phyloP scores from a whole-genome alignment of 306 rosid genomes.

The Inga leiocalycina region DNA sequence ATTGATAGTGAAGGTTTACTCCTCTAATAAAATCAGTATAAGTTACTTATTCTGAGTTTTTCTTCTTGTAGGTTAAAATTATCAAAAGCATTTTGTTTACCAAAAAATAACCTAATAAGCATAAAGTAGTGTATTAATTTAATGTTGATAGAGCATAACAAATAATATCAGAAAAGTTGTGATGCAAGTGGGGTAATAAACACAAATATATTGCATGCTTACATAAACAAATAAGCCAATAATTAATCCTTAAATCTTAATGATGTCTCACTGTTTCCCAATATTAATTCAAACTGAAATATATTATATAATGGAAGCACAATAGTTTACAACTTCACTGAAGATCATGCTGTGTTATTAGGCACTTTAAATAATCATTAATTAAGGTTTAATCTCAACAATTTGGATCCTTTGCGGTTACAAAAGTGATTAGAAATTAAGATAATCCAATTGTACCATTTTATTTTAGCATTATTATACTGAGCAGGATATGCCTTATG shows the following conservation, averaged over 20 bases:
- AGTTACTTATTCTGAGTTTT: too few species aligned
- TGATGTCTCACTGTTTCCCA: conserved; percentile 19
- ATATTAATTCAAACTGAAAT: conserved; percentile 6
- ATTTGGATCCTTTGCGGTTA: neutral
- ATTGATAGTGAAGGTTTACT: too few species aligned
- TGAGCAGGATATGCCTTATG: neutral
- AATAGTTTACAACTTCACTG: neutral
- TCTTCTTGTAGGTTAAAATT: too few species aligned
- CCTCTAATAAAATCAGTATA: too few species aligned
- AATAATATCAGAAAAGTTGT: neutral
- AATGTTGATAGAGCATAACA: neutral
- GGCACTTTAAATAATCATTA: neutral
- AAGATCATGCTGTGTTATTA: neutral
- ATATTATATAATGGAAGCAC: neutral
- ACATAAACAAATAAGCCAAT: neutral
- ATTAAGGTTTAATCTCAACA: neutral
- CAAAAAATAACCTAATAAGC: too few species aligned
- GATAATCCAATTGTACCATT: neutral
- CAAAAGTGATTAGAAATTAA: neutral
- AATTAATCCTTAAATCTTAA: neutral
- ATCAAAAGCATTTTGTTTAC: neutral
- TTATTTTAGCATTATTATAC: too few species aligned
- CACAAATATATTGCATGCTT: neutral
- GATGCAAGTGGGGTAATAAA: neutral
- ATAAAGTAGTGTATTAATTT: too few species aligned